phyloP scores from a whole-genome alignment of 2,329 filamentous ascomycete genomes.

The Aspergillus neotritici region DNA sequence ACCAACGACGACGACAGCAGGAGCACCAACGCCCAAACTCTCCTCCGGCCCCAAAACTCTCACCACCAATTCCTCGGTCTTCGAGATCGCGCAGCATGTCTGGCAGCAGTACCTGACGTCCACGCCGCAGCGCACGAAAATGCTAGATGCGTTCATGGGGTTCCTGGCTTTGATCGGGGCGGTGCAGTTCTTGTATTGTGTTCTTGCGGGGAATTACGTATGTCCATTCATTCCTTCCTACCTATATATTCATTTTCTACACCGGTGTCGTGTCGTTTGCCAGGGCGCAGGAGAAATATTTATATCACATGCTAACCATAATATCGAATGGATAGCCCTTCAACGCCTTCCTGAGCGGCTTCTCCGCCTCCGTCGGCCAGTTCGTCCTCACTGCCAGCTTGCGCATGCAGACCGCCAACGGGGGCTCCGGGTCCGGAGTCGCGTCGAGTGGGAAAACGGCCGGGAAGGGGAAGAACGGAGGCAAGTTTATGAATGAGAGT shows the following conservation, averaged over 20 bases:
- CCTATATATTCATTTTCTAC: not conserved
- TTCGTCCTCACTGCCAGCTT: constrained; percentile 90
- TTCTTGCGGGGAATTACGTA: constrained; percentile 91
- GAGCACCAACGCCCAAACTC: constrained; percentile 18
- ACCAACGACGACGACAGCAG: constrained; percentile 14
- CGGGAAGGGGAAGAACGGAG: constrained; percentile 23
- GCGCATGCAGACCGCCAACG: constrained; percentile 78
- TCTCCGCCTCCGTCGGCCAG: constrained; percentile 89
- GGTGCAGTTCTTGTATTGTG: constrained; percentile 91
- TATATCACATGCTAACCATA: not conserved
- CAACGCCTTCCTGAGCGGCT: constrained; percentile 96
- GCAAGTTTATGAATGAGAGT: constrained; percentile 12
- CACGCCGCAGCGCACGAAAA: constrained; percentile 85
- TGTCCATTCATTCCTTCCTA: constrained; percentile 40
- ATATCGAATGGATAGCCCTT: constrained; percentile 62
- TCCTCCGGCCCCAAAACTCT: constrained; percentile 33
- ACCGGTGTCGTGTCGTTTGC: not conserved
- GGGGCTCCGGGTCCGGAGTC: constrained; percentile 30
- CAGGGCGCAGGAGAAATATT: too few species aligned
- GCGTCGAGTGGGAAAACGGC: constrained; percentile 43
- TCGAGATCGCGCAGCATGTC: constrained; percentile 62
- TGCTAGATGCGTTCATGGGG: constrained; percentile 83
- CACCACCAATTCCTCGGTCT: constrained; percentile 34
- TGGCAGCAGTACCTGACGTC: constrained; percentile 71
- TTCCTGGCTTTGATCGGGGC: constrained; percentile 80